Evolutionary conservation across 2,329 filamentous ascomycete species (phyloP).

Genomic region (Aspergillus sp.): DNA sequence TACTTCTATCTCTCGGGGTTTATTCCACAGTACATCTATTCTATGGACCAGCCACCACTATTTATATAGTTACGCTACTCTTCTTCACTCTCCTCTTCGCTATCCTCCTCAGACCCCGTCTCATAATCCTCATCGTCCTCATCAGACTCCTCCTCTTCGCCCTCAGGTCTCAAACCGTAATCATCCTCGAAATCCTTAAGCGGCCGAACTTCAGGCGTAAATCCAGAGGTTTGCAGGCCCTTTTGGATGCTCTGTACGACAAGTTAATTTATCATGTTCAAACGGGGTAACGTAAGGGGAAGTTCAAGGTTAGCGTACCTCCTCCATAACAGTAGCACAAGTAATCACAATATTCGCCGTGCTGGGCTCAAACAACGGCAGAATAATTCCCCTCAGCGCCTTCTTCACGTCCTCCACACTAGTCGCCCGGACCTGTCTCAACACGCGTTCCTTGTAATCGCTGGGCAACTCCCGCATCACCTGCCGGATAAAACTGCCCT

Average conservation of each 20-base stretch:
- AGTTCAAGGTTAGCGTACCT: slow-evolving; percentile 53
- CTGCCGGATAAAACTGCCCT: slow-evolving; percentile 73
- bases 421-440: slow-evolving; percentile 71
- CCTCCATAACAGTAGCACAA: slow-evolving; percentile 75
- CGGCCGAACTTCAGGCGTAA: slow-evolving; percentile 66
- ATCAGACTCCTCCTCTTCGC: slow-evolving; percentile 53
- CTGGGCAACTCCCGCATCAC: slow-evolving; percentile 69
- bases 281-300: not conserved
- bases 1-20: too few relatives aligned
- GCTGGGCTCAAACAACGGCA: slow-evolving; percentile 72
- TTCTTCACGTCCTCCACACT: slow-evolving; percentile 67
- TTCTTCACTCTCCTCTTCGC: slow-evolving; percentile 39
- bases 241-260: slow-evolving; percentile 62
- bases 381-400: slow-evolving; percentile 65
- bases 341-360: slow-evolving; percentile 82
- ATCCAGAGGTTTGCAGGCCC: slow-evolving; percentile 68
- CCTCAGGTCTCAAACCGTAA: slow-evolving; percentile 67
- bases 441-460: slow-evolving; percentile 69
- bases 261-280: slow-evolving; percentile 5
- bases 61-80: slow-evolving; percentile 13
- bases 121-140: slow-evolving; percentile 42
- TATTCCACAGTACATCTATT: not conserved
- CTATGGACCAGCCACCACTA: not conserved
- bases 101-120: slow-evolving; percentile 41
- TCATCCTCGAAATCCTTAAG: slow-evolving; percentile 80